Conservation (phyloP, 176 grass and related monocot species). For the Luzula sylvatica region DNA sequence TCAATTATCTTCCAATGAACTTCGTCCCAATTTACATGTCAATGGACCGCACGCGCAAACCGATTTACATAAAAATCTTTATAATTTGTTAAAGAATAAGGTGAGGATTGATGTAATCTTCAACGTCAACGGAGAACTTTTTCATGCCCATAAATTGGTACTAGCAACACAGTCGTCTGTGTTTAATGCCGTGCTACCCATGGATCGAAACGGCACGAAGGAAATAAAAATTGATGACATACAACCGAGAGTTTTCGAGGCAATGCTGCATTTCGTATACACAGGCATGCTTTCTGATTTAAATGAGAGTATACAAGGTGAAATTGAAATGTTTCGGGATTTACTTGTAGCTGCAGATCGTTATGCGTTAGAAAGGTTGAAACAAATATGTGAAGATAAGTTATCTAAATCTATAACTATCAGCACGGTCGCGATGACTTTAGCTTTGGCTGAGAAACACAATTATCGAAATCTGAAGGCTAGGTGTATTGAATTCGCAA, state of each 20-base stretch:
- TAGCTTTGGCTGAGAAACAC: constrained; percentile 1
- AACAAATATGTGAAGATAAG: background rate
- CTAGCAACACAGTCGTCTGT: constrained; percentile 6
- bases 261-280: constrained; percentile 9
- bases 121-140: background rate
- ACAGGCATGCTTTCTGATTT: background rate
- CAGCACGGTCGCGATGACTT: background rate
- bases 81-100: background rate
- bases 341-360: constrained; percentile 6
- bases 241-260: constrained; percentile 2
- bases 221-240: background rate
- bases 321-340: background rate
- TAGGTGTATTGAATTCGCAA: background rate
- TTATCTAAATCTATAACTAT: background rate
- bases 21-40: too few species aligned
- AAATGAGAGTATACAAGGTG: background rate
- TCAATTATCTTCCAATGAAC: too few species aligned
- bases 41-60: too few species aligned
- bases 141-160: constrained; percentile 3
- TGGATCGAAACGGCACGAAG: background rate
- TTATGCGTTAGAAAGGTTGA: background rate
- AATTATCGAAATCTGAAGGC: background rate
- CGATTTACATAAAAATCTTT: background rate
- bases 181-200: background rate
- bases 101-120: constrained; percentile 1